Base-by-base conservation (phyloP, 2,329 filamentous ascomycete species). In the Colletotrichum eleusines region DNA sequence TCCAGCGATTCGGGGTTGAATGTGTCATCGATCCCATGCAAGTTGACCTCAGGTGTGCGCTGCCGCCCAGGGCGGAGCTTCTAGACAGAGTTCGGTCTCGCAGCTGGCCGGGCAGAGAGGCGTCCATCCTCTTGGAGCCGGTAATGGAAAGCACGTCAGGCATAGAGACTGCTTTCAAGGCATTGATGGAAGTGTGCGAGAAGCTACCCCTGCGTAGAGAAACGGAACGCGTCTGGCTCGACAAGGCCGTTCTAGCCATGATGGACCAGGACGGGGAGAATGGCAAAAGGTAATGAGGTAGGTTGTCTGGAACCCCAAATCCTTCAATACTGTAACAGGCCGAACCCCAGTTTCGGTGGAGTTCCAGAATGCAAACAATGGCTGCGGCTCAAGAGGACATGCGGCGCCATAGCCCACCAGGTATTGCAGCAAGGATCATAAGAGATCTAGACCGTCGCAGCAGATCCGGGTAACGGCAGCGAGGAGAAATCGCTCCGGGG, bases 11-110 rank as follows among this genome's bases (percentile, higher is more conserved):
- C 20, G 54, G 55, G 7, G 26, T 26, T 20, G 26, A 20, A 42
- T 14, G 18, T n/a, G 35, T 51, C 4, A 51, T 63, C 20, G 60
- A 63, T 16, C 60, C 60, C 33, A 63, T 61, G n/a, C 31, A 28
- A n/a, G 18, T 55, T 23, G 53, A 55, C n/a, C 20, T 55, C 1
- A 33, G 33, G 8, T 55, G n/a, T 23, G 53, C 53, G 33, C 14
- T 55, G 53, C 53, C 53, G 16, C 53, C 53, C n/a, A 55, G 33
- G 16, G 9, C 31, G 20, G 31, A 55, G 31, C 53, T 55, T 16
- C 16, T 38, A 20, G 53, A 26, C 14, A 16, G 11, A n/a, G 33
- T 38, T 16, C 20, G n/a, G 33, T 23, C 11, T 14, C 33, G 53
- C 33, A 5, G 20, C 16, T 55, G 53, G 53, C 53, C n/a, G 23